A percentile compares a stretch with the other conserved stretches of the same genome.
Evolutionary conservation across 2,329 filamentous ascomycete species (phyloP).

Genomic region (Xylariales sp.): DNA sequence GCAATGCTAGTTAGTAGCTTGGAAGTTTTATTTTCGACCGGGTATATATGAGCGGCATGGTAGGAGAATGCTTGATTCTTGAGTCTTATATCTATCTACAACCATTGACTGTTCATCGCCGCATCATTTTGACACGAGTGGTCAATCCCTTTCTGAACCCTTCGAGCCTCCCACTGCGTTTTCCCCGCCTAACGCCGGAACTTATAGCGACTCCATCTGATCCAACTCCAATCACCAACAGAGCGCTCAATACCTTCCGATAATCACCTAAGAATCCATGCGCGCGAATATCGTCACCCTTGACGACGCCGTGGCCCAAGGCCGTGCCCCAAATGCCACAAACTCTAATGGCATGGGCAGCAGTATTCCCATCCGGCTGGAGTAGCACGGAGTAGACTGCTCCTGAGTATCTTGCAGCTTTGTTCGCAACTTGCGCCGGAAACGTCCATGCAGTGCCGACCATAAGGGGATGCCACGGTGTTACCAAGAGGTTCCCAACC

Average conservation of each 20-base stretch:
- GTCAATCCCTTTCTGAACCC: conserved; percentile 4
- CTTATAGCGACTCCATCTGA: conserved; percentile 39
- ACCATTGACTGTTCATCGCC: too few relatives aligned
- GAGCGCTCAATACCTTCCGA: conserved; percentile 31
- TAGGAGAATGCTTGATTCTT: too few relatives aligned
- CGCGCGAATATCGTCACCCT: conserved; percentile 36
- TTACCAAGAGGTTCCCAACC: conserved; percentile 45
- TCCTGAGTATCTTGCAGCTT: conserved; percentile 40
- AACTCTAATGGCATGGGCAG: conserved; percentile 47
- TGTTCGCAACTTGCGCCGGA: conserved; percentile 33
- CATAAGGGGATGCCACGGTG: conserved; percentile 56
- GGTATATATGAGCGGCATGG: too few relatives aligned
- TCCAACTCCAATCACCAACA: conserved; percentile 31
- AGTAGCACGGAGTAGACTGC: conserved; percentile 54
- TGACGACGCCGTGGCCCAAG: conserved; percentile 51
- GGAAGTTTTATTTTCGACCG: too few relatives aligned
- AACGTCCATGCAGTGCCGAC: conserved; percentile 40
- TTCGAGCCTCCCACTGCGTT: conserved; percentile 6
- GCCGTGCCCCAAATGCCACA: conserved; percentile 50
- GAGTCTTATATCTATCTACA: too few relatives aligned
- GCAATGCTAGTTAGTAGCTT: too few relatives aligned
- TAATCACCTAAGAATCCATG: conserved; percentile 55
- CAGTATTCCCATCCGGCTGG: conserved; percentile 35
- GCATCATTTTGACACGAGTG: too few relatives aligned
- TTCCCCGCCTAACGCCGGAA: conserved; percentile 35